phyloP scores from a whole-genome alignment of 768 basidiomycete genomes.

The Mycena galericulata region DNA sequence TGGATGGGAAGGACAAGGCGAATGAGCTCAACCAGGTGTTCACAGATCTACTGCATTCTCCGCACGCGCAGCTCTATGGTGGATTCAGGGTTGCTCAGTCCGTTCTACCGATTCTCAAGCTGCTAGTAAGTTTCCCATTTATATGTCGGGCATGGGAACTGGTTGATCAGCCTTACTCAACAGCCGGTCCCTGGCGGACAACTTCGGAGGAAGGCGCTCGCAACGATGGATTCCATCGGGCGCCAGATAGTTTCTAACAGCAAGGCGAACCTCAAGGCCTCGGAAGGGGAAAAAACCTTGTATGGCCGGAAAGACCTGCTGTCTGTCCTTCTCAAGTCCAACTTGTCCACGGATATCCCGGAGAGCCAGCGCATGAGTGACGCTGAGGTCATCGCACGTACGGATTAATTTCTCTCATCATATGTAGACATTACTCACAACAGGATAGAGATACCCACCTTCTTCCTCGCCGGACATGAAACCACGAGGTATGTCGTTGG shows the following conservation, averaged over 20 bases:
- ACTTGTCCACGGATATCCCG: slow-evolving; percentile 60
- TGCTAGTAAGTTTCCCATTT: slow-evolving; percentile 33
- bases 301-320: slow-evolving; percentile 57
- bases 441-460: slow-evolving; percentile 51
- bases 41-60: slow-evolving; percentile 40
- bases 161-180: not conserved
- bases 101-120: slow-evolving; percentile 43
- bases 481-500: slow-evolving; percentile 23
- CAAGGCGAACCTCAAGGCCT: slow-evolving; percentile 45
- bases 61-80: not conserved
- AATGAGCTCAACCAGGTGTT: slow-evolving; percentile 50
- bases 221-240: slow-evolving; percentile 52
- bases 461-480: slow-evolving; percentile 52
- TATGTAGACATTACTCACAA: not conserved
- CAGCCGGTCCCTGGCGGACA: slow-evolving; percentile 15
- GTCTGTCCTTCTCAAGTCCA: slow-evolving; percentile 62
- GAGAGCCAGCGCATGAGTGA: slow-evolving; percentile 58
- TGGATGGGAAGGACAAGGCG: slow-evolving; percentile 28
- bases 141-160: not conserved
- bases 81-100: slow-evolving; percentile 31
- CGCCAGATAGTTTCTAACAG: slow-evolving; percentile 51
- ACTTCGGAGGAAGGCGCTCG: slow-evolving; percentile 36
- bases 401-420: not conserved
- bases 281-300: slow-evolving; percentile 30
- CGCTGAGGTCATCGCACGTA: slow-evolving; percentile 55